Evolutionary conservation across 1,284 basidiomycete species (phyloP), one percentile per base, ranked within the genome.

Genomic region (Ganoderma sp.): DNA sequence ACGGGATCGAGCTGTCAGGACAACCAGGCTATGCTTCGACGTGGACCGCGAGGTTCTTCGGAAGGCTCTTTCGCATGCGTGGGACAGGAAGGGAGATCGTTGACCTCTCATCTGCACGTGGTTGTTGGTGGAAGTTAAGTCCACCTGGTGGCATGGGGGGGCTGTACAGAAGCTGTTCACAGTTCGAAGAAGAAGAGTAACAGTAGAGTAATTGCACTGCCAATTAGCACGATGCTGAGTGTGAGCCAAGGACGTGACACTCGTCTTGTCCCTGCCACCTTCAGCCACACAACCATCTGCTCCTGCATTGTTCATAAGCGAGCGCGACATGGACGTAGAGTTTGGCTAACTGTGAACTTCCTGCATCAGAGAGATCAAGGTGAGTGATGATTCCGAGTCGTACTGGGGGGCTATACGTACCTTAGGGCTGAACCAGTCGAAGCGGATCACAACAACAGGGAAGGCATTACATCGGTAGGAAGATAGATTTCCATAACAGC

Each of bases 91-190:
- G 10, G 12, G 4, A 48, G 45, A 22, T 22, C 45, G 22, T 5
- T 50, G 10, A 10, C 22, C 48, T 9, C 48, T 50, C 9, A 50
- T n/a, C 22, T 5, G 48, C 48, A 50, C 48, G 48, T 25, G n/a
- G 22, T 19, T 25, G 48, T 3, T 52, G 17, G 43, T n/a, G 19
- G 48, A 25, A 10, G 22, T 12, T 1, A 52, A 14, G 48, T 25
- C 48, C 22, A 52, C 14, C 14, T 3, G 48, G 22, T 14, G 22
- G 12, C 37, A 8, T 39, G 43, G n/a, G 22, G n/a, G 48, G 48
- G 48, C 48, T 52, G 48, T 52, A 52, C 22, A 52, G 22, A 52
- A 52, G 48, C 48, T 52, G 48, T 52, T 25, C 48, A 14, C 48
- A 25, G 22, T 52, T 52, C 48, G 9, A 10, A 52, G 48, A 52